Conservation (phyloP, 179 eudicot genomes). For the Heliamphora pulchella region DNA sequence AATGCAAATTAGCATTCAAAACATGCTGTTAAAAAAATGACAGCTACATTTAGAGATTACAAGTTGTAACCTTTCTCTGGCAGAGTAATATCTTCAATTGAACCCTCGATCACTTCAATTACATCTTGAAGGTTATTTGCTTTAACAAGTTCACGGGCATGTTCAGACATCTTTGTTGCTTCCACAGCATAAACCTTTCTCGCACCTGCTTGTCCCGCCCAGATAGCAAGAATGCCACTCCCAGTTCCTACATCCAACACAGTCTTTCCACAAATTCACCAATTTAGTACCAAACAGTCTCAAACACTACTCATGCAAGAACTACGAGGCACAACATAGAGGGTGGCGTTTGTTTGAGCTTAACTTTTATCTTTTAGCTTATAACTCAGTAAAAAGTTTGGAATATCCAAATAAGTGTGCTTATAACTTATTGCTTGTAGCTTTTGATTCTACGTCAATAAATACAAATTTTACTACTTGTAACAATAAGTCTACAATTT, state of each 20-base stretch:
- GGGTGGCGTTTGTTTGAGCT: too few relatives aligned
- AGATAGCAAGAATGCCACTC: slow-evolving; percentile 95
- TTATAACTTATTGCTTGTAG: too few relatives aligned
- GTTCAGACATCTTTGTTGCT: slow-evolving; percentile 95
- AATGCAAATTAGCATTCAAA: background rate
- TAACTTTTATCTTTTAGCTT: too few relatives aligned
- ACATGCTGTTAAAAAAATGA: background rate
- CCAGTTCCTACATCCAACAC: slow-evolving; percentile 99
- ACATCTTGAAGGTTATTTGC: slow-evolving; percentile 68
- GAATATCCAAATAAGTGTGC: too few relatives aligned
- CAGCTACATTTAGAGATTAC: background rate
- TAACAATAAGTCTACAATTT: too few relatives aligned
- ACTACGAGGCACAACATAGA: too few relatives aligned
- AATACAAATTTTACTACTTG: too few relatives aligned
- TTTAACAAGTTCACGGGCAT: slow-evolving; percentile 79
- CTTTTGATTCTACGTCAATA: too few relatives aligned
- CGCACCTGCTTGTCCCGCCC: slow-evolving; percentile 99
- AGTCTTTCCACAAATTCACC: slow-evolving; percentile 42
- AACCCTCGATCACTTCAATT: slow-evolving; percentile 91
- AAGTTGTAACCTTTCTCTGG: slow-evolving; percentile 74
- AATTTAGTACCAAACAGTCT: slow-evolving; percentile 22
- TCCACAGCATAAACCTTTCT: slow-evolving; percentile 97
- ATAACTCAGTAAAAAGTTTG: too few relatives aligned
- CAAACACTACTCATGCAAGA: background rate
- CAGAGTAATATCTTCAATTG: slow-evolving; percentile 76